Conservation (phyloP, 352 stramenopile genomes). For the Phytophthora pistaciae region DNA sequence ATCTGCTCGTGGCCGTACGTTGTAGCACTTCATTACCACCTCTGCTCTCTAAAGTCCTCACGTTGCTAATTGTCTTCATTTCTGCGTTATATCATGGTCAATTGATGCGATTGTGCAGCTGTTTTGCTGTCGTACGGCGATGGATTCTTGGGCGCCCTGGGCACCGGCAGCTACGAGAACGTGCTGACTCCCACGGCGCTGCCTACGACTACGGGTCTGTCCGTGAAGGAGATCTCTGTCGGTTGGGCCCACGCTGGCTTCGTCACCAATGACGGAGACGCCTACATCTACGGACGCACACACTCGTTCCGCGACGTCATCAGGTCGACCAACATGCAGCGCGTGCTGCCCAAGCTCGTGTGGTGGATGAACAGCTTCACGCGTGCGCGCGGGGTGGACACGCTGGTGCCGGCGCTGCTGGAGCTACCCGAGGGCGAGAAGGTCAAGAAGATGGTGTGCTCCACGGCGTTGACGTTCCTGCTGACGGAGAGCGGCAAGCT, state of each 20-base stretch:
- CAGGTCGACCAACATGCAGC: slow-evolving; percentile 86
- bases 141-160: slow-evolving; percentile 79
- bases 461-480: slow-evolving; percentile 78
- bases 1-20: slow-evolving; percentile 35
- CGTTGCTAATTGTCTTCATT: background rate
- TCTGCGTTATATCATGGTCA: background rate
- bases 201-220: slow-evolving; percentile 48
- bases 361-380: slow-evolving; percentile 81
- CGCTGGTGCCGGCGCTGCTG: slow-evolving; percentile 61
- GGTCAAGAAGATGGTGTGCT: slow-evolving; percentile 86
- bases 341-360: slow-evolving; percentile 75
- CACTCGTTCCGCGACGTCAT: slow-evolving; percentile 90
- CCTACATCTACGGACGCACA: slow-evolving; percentile 81
- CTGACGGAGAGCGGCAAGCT: slow-evolving; percentile 83
- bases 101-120: slow-evolving; percentile 21
- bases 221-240: slow-evolving; percentile 71
- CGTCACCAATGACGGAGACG: slow-evolving; percentile 69
- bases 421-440: slow-evolving; percentile 66
- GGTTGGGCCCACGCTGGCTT: slow-evolving; percentile 86
- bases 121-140: slow-evolving; percentile 82
- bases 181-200: slow-evolving; percentile 57
- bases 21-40: background rate
- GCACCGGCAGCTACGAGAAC: slow-evolving; percentile 71
- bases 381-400: slow-evolving; percentile 67
- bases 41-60: background rate